Base-by-base conservation (phyloP, 352 stramenopile species). In the Globisporangium okanoganense region DNA sequence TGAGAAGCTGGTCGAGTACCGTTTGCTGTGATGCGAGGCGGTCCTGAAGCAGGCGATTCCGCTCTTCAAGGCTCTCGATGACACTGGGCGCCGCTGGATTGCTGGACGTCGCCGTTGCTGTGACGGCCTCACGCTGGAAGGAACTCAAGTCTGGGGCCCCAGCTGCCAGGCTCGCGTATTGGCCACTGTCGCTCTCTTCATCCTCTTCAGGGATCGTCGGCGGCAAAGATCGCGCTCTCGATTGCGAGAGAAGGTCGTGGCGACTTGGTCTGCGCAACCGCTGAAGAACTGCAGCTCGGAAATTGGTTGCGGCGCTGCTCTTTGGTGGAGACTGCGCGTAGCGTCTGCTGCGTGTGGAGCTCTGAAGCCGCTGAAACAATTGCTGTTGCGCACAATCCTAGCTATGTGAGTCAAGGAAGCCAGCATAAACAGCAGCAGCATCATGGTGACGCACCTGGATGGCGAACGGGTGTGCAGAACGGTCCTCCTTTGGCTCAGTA, bases 11-110 rank as follows among this genome's bases (percentile, higher is more conserved):
- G 43, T 78, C 65, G 25, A 82, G 61, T 20, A 82, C 48, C 6
- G 58, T 59, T 58, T 81, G 73, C 24, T 81, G 73, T 0, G 67
- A 69, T 29, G 56, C 36, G 14, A 81, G 53, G 6, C 73, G 70
- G n/a, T 71, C 61, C 12, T 68, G 36, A 5, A 81, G 41, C 9
- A 73, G 33, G 27, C 45, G 70, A 61, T 81, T 81, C 38, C 68
- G 60, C 52, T 75, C 67, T 38, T 72, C 65, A 2, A 76, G 49
- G 27, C 44, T 61, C 25, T 62, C 38, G 2, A 49, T 14, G 7
- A 35, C 25, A 13, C 20, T 38, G 5, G 41, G 22, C 2, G n/a
- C 9, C 18, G 50, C 22, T 20, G 50, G 4, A 29, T 25, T n/a
- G 14, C 14, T 27, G 43, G 43, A 13, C n/a, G 43, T 25, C 18